These are phyloP conservation scores for Hymenoscyphus infarciens DNA, from an alignment of 2,329 filamentous ascomycete species.

Conservation along the genomic window DNA sequence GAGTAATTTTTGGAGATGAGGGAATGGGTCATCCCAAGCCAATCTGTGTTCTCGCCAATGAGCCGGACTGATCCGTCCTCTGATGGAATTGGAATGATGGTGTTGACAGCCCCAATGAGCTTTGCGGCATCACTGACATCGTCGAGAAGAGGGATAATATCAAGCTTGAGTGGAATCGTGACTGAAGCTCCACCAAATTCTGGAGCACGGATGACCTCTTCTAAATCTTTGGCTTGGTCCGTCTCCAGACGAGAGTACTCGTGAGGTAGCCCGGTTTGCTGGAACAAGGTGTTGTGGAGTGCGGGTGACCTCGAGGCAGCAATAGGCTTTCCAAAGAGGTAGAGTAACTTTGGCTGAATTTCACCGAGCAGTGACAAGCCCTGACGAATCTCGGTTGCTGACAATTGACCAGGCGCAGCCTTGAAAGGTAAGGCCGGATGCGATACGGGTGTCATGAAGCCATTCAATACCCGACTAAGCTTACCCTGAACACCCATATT, in stretches of 20 bases:
- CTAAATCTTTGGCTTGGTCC: slow-evolving; percentile 56
- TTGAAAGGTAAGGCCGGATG: slow-evolving; percentile 88
- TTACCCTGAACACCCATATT: slow-evolving; percentile 92
- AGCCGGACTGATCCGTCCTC: slow-evolving; percentile 47
- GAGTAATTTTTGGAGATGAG: slow-evolving; percentile 42
- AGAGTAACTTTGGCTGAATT: slow-evolving; percentile 73
- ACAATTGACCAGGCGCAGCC: slow-evolving; percentile 90
- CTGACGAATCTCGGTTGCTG: slow-evolving; percentile 80
- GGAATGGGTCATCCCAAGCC: slow-evolving; percentile 83
- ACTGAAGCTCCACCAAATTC: slow-evolving; percentile 92
- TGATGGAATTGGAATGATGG: slow-evolving; percentile 63
- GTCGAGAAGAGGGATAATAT: slow-evolving; percentile 79
- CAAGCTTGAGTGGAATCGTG: slow-evolving; percentile 90
- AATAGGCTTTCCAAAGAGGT: slow-evolving; percentile 84
- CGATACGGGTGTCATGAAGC: slow-evolving; percentile 91
- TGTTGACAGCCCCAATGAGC: slow-evolving; percentile 91
- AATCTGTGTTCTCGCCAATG: slow-evolving; percentile 91
- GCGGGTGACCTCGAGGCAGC: slow-evolving; percentile 78
- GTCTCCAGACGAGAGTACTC: slow-evolving; percentile 77
- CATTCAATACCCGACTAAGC: slow-evolving; percentile 84
- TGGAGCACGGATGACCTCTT: slow-evolving; percentile 61
- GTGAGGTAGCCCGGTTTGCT: slow-evolving; percentile 75
- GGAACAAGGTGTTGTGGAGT: slow-evolving; percentile 84
- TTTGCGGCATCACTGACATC: slow-evolving; percentile 74
- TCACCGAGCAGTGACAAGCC: slow-evolving; percentile 76